Percentiles rank a stretch among this genome's conserved stretches.
phyloP scores from a whole-genome alignment of 257 asterid genomes.

The Ilex aquifolium region DNA sequence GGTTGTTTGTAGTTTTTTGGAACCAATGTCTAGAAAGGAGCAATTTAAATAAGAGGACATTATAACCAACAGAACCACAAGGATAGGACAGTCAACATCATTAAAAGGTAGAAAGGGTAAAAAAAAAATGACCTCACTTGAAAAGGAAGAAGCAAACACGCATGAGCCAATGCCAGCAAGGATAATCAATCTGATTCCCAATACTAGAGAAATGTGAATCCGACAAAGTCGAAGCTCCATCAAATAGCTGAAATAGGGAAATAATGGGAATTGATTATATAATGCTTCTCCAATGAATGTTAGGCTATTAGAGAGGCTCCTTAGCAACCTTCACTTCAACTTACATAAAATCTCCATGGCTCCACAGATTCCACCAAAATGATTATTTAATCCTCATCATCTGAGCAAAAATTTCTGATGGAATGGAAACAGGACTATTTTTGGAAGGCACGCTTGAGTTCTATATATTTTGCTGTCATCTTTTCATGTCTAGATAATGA shows the following conservation, averaged over 20 bases:
- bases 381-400: too few species aligned
- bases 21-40: not conserved
- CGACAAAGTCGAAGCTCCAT: conserved; percentile 20
- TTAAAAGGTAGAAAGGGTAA: not conserved
- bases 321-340: not conserved
- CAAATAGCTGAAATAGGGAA: conserved; percentile 2
- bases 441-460: too few species aligned
- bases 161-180: conserved; percentile 13
- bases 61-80: too few species aligned
- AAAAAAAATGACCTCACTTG: conserved; percentile 19
- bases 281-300: not conserved
- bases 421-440: too few species aligned
- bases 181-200: conserved; percentile 14
- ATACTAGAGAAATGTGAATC: conserved; percentile 4
- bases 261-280: not conserved
- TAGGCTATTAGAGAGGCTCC: not conserved
- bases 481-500: too few species aligned
- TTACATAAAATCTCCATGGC: too few species aligned
- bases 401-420: too few species aligned
- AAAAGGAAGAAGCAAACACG: conserved; percentile 1
- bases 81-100: too few species aligned
- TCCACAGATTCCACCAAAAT: too few species aligned
- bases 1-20: too few species aligned
- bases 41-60: not conserved
- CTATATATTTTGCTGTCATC: too few species aligned